Conservation (phyloP, 2,329 filamentous ascomycete species). For the Colletotrichum horii region DNA sequence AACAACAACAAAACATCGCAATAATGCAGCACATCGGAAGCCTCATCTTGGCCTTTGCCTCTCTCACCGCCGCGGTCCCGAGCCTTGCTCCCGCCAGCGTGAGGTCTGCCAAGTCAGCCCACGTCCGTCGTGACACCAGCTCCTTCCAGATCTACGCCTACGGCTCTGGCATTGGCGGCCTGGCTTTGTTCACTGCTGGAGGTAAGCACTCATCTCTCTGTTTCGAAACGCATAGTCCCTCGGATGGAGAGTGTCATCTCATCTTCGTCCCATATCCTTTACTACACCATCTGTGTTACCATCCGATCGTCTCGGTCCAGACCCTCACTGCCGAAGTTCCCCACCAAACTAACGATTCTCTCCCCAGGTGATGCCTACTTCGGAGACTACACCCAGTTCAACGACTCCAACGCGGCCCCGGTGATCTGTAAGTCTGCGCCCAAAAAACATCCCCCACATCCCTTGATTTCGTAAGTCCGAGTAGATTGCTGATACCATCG, state of each 20-base stretch:
- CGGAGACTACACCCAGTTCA: neutral
- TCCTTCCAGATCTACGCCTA: slow-evolving; percentile 32
- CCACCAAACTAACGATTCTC: neutral
- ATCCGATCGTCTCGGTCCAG: neutral
- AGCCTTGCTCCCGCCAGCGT: neutral
- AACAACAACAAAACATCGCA: neutral
- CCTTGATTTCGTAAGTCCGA: neutral
- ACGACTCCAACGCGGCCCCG: slow-evolving; percentile 12
- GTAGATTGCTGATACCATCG: neutral
- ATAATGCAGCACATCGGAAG: neutral
- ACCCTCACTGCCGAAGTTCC: neutral
- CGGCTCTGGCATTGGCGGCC: slow-evolving; percentile 27
- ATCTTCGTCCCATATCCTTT: neutral
- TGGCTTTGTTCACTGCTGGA: slow-evolving; percentile 26
- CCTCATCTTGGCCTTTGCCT: slow-evolving; percentile 4
- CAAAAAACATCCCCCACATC: neutral
- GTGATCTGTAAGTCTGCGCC: slow-evolving; percentile 1
- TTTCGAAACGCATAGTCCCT: neutral
- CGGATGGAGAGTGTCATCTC: neutral
- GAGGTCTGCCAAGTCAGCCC: neutral
- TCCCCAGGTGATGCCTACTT: slow-evolving; percentile 4
- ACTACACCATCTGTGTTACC: neutral
- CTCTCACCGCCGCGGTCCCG: neutral
- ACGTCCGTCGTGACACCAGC: slow-evolving; percentile 1
- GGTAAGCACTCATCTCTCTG: slow-evolving; percentile 19